A percentile compares a stretch with the other conserved stretches of the same genome.
These are phyloP conservation scores for Aechmea fasciata DNA, from an alignment of 176 grass and related monocot species.

Conservation along the genomic window DNA sequence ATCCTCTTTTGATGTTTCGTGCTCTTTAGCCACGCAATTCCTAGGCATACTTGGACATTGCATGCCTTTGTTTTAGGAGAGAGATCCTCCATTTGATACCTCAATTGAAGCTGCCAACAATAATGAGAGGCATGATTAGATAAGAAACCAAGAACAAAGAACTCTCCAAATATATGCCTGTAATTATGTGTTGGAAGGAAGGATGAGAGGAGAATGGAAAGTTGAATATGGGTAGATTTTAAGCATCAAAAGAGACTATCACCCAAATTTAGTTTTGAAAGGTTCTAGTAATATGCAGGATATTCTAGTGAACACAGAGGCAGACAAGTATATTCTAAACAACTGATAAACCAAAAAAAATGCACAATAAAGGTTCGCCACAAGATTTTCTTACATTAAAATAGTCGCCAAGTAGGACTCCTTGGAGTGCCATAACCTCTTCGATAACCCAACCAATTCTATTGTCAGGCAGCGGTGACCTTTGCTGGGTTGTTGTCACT, in stretches of 20 bases:
- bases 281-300: no score
- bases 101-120: slow-evolving; percentile 56
- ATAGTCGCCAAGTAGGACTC: slow-evolving; percentile 49
- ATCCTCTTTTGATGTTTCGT: slow-evolving; percentile 74
- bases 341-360: background rate
- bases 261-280: no score
- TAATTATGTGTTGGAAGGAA: no score
- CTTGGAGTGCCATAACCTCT: slow-evolving; percentile 72
- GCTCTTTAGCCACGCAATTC: slow-evolving; percentile 74
- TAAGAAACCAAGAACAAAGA: background rate
- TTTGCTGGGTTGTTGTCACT: slow-evolving; percentile 79
- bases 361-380: background rate
- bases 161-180: no score
- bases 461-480: slow-evolving; percentile 42
- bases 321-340: background rate
- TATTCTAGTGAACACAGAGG: no score
- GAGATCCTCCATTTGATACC: slow-evolving; percentile 60
- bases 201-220: no score
- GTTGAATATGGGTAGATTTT: no score
- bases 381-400: slow-evolving; percentile 49
- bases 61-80: slow-evolving; percentile 37
- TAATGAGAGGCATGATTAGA: background rate
- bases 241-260: no score
- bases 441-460: slow-evolving; percentile 78
- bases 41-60: slow-evolving; percentile 44